Conservation (phyloP, 2,329 filamentous ascomycete genomes). For the Graphilbum sp. region DNA sequence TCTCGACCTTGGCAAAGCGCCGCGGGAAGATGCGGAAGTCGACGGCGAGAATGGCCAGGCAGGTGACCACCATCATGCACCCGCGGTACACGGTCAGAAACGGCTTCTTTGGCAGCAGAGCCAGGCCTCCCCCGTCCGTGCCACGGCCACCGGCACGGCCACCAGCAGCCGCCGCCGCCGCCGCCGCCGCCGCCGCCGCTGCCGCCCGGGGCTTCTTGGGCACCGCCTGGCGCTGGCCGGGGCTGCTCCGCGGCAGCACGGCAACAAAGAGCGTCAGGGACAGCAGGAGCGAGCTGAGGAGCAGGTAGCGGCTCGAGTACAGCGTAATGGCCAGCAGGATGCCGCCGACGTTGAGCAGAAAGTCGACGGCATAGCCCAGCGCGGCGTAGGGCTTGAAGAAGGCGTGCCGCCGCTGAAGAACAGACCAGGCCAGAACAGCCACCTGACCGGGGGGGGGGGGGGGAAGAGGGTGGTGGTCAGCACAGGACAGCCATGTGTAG, state of each 20-base stretch:
- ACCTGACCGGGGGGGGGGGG: slow-evolving; percentile 33
- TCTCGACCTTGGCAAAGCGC: slow-evolving; percentile 93
- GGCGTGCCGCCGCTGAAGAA: slow-evolving; percentile 64
- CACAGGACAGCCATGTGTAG: too few relatives aligned
- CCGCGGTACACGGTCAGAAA: slow-evolving; percentile 88
- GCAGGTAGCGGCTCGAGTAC: slow-evolving; percentile 58
- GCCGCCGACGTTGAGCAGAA: slow-evolving; percentile 68
- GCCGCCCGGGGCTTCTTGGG: slow-evolving; percentile 22
- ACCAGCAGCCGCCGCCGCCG: too few relatives aligned
- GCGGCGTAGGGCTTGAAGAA: slow-evolving; percentile 66
- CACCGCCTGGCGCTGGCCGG: slow-evolving; percentile 14
- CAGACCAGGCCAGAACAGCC: slow-evolving; percentile 73
- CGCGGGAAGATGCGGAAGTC: slow-evolving; percentile 89
- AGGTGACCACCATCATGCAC: slow-evolving; percentile 81
- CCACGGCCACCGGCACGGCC: neutral
- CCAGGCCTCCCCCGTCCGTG: slow-evolving; percentile 20
- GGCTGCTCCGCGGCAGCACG: slow-evolving; percentile 28
- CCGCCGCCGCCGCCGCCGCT: too few relatives aligned
- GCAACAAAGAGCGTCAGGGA: slow-evolving; percentile 52
- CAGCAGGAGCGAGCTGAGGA: slow-evolving; percentile 60
- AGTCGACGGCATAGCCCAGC: slow-evolving; percentile 59
- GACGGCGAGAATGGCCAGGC: slow-evolving; percentile 84
- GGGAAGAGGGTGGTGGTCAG: neutral
- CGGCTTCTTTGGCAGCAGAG: slow-evolving; percentile 59
- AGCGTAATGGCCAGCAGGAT: slow-evolving; percentile 75